These are phyloP conservation scores for Xylaria sp. DNA, from an alignment of 2,329 filamentous ascomycete genomes.

Conservation along the genomic window DNA sequence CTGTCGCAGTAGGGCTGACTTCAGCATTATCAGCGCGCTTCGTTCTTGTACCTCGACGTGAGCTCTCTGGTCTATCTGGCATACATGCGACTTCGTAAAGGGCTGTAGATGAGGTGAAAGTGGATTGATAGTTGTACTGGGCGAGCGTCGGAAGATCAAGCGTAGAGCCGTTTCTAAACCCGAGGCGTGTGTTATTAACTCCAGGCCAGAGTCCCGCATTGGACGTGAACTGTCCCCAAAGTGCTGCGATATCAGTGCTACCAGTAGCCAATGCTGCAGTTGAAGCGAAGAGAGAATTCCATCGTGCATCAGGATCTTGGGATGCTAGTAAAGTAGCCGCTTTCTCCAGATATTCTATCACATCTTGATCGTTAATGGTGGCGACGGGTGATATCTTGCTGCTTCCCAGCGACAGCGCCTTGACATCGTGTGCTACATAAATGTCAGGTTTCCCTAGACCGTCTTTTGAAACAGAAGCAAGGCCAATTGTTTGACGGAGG, in stretches of 20 bases:
- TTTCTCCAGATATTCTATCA: background rate
- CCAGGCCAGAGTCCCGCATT: constrained; percentile 9
- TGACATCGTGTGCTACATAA: background rate
- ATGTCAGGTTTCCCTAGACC: constrained; percentile 7
- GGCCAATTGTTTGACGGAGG: background rate
- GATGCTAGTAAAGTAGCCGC: background rate
- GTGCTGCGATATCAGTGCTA: background rate
- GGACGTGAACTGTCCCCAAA: background rate
- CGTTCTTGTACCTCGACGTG: background rate
- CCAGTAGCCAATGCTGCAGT: background rate
- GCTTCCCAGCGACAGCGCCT: background rate
- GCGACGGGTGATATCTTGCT: background rate
- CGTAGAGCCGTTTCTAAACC: constrained; percentile 10
- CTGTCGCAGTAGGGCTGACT: constrained; percentile 10
- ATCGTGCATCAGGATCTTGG: constrained; percentile 18
- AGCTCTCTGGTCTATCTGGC: background rate
- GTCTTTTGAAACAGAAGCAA: constrained; percentile 8
- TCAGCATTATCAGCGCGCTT: background rate
- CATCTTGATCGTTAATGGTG: constrained; percentile 15
- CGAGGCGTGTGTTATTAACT: background rate
- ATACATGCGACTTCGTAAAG: constrained; percentile 1
- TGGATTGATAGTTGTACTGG: background rate
- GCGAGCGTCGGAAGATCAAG: background rate
- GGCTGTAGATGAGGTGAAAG: background rate
- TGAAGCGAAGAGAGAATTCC: constrained; percentile 4